Evolutionary conservation across 768 basidiomycete genomes (phyloP), one percentile per base, ranked within the genome.

Genomic region (Cystofilobasidium bisporidii): DNA sequence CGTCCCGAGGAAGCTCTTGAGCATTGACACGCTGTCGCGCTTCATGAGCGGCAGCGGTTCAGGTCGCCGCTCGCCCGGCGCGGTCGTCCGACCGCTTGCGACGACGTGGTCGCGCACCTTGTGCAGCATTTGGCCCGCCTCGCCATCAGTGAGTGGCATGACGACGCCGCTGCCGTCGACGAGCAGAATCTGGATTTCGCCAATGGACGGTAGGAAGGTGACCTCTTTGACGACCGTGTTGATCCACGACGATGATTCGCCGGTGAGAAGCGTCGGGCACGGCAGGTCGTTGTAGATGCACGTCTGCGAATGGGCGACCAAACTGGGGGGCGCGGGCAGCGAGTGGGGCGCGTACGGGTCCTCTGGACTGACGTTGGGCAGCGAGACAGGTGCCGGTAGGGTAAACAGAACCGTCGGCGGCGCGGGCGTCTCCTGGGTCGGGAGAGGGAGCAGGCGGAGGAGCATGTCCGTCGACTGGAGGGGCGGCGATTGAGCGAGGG

Each of bases 351-450:
- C 73, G 67, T 63, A 64, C 26, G 59, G 58, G 43, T 58, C 41
- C 36, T n/a, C 32, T 1, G 59, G 59, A 3, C 57, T 18, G 24
- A 14, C 12, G 47, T 45, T 22, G 8, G 45, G 40, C 5, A 56
- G 28, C 28, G 53, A 56, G 47, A 30, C 50, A 4, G 61, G 73
- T 8, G 75, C 63, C 1, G 76, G 75, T 11, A 78, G 73, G 61
- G 76, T 77, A 72, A 78, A 78, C 64, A 78, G 74, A 69, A 78
- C 76, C n/a, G 77, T 78, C 10, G 76, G 73, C 26, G 77, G 77
- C 20, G 72, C 38, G 9, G 75, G 73, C 30, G 74, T 71, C 8
- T 66, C 40, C 20, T 72, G 57, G 15, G 75, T 73, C 11, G 77
- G 71, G 26, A 69, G 58, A 28, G 76, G 76, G 10, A 77, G 65